These are phyloP conservation scores for Rubroboletus satanas DNA, from an alignment of 768 basidiomycete genomes.

Conservation along the genomic window DNA sequence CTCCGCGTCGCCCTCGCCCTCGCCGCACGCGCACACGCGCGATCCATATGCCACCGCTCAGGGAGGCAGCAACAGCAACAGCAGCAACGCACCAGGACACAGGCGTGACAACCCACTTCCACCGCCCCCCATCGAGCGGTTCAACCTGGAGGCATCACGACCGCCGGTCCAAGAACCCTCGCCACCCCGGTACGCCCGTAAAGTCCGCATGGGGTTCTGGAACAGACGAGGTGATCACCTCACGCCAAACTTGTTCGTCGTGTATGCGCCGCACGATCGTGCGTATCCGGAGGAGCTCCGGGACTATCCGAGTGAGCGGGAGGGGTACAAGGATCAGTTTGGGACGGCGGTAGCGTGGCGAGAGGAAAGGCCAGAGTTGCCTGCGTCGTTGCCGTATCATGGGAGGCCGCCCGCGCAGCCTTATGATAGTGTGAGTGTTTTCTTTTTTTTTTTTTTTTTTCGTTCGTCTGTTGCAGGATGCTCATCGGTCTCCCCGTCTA, in stretches of 20 bases:
- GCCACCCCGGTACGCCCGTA: slow-evolving; percentile 29
- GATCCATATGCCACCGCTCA: slow-evolving; percentile 4
- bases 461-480: not conserved
- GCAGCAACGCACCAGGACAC: not conserved
- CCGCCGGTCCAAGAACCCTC: slow-evolving; percentile 28
- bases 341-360: slow-evolving; percentile 42
- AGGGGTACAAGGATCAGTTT: slow-evolving; percentile 55
- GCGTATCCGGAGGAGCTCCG: slow-evolving; percentile 61
- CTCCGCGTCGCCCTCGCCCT: slow-evolving; percentile 10
- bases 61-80: not conserved
- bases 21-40: slow-evolving; percentile 9
- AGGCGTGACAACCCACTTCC: slow-evolving; percentile 31
- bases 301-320: slow-evolving; percentile 52
- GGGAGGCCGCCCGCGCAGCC: slow-evolving; percentile 53
- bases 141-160: slow-evolving; percentile 21
- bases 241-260: slow-evolving; percentile 50
- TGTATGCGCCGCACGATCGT: slow-evolving; percentile 56
- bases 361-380: slow-evolving; percentile 50
- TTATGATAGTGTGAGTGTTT: slow-evolving; percentile 48
- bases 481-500: slow-evolving; percentile 10
- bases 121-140: slow-evolving; percentile 27
- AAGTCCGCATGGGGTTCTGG: slow-evolving; percentile 61
- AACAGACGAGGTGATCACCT: slow-evolving; percentile 74
- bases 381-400: slow-evolving; percentile 55
- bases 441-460: not conserved